A percentile compares a stretch with the other conserved stretches of the same genome.
Conservation (phyloP, 257 asterid species). For the Fraxinus americana region DNA sequence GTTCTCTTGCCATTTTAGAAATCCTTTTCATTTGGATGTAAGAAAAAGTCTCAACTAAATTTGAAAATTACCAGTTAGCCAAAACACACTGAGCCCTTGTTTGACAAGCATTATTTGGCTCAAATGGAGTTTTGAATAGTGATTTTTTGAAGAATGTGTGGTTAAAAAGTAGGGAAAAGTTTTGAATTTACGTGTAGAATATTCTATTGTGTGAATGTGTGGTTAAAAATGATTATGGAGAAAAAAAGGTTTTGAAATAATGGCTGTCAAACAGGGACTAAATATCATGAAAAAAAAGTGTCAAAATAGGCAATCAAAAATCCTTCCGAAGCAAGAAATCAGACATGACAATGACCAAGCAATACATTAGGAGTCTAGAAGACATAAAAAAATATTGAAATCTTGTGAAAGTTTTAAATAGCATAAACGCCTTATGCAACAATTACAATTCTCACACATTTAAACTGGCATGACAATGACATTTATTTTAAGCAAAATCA, state of each 20-base stretch:
- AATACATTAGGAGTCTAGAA: background rate
- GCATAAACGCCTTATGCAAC: background rate
- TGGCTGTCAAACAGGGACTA: no score
- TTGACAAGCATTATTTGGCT: no score
- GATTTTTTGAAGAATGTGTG: no score
- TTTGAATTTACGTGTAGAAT: no score
- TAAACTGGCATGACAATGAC: background rate
- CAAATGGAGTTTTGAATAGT: no score
- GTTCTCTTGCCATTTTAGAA: background rate
- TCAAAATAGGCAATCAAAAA: background rate
- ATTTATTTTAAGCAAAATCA: background rate
- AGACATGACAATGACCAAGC: background rate
- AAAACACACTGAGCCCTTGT: background rate
- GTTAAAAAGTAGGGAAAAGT: no score
- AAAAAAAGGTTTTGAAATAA: no score
- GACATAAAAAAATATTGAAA: background rate
- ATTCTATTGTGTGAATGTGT: no score
- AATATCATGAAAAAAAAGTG: background rate
- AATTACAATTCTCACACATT: background rate
- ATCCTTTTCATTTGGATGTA: background rate
- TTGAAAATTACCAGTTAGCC: background rate
- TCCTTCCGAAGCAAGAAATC: background rate
- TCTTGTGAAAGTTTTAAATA: background rate
- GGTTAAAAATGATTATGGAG: no score
- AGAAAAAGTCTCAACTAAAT: background rate